phyloP scores from a whole-genome alignment of 768 basidiomycete genomes.

The Boletus coccyginus region DNA sequence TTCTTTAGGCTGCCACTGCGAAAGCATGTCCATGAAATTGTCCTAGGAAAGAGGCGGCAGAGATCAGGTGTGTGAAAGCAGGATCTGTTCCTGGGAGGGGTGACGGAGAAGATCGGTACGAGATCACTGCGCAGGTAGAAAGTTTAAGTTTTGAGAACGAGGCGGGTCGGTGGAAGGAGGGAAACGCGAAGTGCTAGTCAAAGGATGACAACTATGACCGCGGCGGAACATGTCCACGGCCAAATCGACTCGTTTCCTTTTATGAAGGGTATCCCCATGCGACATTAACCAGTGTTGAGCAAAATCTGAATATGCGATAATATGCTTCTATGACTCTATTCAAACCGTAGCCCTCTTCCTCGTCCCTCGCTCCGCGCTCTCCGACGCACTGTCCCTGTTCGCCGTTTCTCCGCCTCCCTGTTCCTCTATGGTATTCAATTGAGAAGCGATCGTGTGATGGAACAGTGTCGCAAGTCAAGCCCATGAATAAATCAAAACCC shows the following conservation, averaged over 20 bases:
- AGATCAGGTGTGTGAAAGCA: conserved; percentile 12
- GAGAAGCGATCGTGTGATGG: conserved; percentile 25
- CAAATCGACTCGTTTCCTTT: conserved; percentile 6
- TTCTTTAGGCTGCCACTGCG: conserved; percentile 11
- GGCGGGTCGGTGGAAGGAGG: neutral
- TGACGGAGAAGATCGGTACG: conserved; percentile 22
- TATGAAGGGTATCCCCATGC: conserved; percentile 11
- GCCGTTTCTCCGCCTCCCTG: conserved; percentile 19
- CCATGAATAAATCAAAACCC: conserved; percentile 63
- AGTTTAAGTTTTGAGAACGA: conserved; percentile 18
- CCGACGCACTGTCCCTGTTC: conserved; percentile 32
- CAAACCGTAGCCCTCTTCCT: conserved; percentile 51
- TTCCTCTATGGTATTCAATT: conserved; percentile 29
- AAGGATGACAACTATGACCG: conserved; percentile 5
- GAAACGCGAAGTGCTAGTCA: neutral
- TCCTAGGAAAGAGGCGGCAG: conserved; percentile 12
- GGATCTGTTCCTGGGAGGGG: conserved; percentile 12
- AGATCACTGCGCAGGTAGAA: conserved; percentile 30
- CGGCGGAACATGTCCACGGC: conserved; percentile 21
- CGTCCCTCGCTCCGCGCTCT: conserved; percentile 43
- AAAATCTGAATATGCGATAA: conserved; percentile 19
- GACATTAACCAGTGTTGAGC: conserved; percentile 14
- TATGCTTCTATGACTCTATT: conserved; percentile 34
- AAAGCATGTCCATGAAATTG: conserved; percentile 3
- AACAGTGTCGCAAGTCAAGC: conserved; percentile 36